Evolutionary conservation across 306 rosid genomes (phyloP).

Genomic region (Dalbergia cochinchinensis): DNA sequence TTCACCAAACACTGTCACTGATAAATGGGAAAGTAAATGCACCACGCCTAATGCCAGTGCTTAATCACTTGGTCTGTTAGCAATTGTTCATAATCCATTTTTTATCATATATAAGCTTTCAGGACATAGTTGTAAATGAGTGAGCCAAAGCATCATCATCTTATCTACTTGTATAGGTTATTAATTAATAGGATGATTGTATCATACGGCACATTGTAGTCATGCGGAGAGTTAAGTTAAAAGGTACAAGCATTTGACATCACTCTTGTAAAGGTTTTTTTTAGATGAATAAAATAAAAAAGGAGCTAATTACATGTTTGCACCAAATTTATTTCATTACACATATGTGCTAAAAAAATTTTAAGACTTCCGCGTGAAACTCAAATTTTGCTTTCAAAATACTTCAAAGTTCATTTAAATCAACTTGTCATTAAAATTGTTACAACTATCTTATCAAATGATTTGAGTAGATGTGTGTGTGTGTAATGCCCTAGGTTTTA

Average conservation of each 20-base stretch:
- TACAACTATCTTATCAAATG: too few relatives aligned
- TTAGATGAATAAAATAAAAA: too few relatives aligned
- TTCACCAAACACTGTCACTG: constrained; percentile 54
- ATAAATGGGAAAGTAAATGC: constrained; percentile 52
- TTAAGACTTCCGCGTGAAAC: too few relatives aligned
- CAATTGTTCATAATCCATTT: constrained; percentile 39
- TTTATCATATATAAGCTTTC: constrained; percentile 31
- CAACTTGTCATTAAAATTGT: too few relatives aligned
- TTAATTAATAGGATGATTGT: not conserved
- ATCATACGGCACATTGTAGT: constrained; percentile 3
- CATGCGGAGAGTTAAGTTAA: constrained; percentile 4
- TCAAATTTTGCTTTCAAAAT: too few relatives aligned
- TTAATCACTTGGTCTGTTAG: constrained; percentile 23
- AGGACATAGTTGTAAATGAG: constrained; percentile 25
- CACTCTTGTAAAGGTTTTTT: too few relatives aligned
- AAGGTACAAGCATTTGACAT: not conserved
- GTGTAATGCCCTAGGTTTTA: too few relatives aligned
- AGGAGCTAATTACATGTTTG: too few relatives aligned
- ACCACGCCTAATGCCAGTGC: constrained; percentile 52
- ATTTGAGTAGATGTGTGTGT: too few relatives aligned
- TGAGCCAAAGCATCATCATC: not conserved
- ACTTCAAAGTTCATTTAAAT: too few relatives aligned
- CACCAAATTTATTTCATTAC: too few relatives aligned
- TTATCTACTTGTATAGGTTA: constrained; percentile 30
- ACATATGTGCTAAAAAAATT: too few relatives aligned